Evolutionary conservation across 805 yeast species (phyloP), one percentile per base, ranked within the genome.

Genomic region (Sungouiozyma ichnusensis): DNA sequence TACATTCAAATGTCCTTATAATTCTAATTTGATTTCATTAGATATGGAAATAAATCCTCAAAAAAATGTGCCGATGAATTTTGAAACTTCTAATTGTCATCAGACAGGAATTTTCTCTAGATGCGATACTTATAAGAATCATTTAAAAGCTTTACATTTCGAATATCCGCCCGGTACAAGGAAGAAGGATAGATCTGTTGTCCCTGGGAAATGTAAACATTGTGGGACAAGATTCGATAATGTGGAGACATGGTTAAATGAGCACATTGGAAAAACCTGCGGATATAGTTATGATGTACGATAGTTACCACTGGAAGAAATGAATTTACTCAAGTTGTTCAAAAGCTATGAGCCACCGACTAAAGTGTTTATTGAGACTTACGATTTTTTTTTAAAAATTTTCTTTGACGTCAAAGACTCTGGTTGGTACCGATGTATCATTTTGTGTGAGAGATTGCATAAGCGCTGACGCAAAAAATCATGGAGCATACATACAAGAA

Each of bases 91-190:
- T 6, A 51, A 51, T 38, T 86, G 95, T 57, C 97, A 87, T 58
- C 74, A 76, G 42, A 76, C 85, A 6, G 97, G 97, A 4, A 79
- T 83, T 24, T 87, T 87, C 54, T 78, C 87, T 11, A 71, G 97
- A 39, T 83, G 95, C 58, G 97, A 87, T 58, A 87, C 97, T 3
- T 87, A 77, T 65, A 87, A 87, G 57, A 87, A 87, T 63, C 97
- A 87, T 63, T 68, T 87, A 47, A 85, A 84, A 59, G 94, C 95
- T 2, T 72, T 87, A 47, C 97, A 87, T 57, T 87, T 87, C 60
- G 81, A 76, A 49, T 87, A 87, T 61, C 96, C 96, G 4, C 73
- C 73, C 33, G 95, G 95, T 5, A 86, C 95, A 3, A 76, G 79
- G 56, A 85, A 86, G 62, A 78, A 75, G 46, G 82, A 85, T 52